A percentile compares a stretch with the other conserved stretches of the same genome.
Evolutionary conservation across 768 basidiomycete genomes (phyloP).

Genomic region (Xanthoconium purpureum): DNA sequence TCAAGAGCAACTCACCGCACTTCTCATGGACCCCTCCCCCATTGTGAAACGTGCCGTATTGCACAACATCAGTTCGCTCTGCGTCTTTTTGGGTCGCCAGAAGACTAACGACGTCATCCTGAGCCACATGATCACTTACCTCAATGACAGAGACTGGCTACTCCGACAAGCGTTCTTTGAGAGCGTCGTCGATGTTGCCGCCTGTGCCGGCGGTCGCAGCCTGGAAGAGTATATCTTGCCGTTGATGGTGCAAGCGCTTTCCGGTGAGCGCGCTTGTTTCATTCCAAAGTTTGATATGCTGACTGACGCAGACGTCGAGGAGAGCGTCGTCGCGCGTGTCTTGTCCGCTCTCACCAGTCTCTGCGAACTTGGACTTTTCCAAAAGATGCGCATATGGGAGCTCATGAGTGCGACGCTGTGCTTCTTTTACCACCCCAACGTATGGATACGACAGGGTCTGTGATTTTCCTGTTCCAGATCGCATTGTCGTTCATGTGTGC

Average conservation of each 20-base stretch:
- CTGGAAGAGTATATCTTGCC: slow-evolving; percentile 97
- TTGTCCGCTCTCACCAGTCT: slow-evolving; percentile 84
- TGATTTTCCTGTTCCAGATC: not conserved
- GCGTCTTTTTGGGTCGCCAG: slow-evolving; percentile 89
- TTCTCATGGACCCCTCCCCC: slow-evolving; percentile 86
- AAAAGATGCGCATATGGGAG: slow-evolving; percentile 97
- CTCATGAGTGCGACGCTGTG: slow-evolving; percentile 84
- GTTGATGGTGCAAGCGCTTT: slow-evolving; percentile 91
- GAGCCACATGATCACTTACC: slow-evolving; percentile 80
- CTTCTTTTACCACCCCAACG: slow-evolving; percentile 92
- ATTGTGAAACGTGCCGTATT: slow-evolving; percentile 90
- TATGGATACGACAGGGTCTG: slow-evolving; percentile 93
- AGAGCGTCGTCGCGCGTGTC: slow-evolving; percentile 89
- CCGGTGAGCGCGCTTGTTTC: slow-evolving; percentile 51
- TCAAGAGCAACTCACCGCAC: slow-evolving; percentile 81
- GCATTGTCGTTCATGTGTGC: not conserved
- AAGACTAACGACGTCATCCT: slow-evolving; percentile 93
- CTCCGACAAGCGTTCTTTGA: slow-evolving; percentile 92
- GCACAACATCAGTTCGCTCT: slow-evolving; percentile 81
- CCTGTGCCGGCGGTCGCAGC: slow-evolving; percentile 86
- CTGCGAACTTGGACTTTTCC: slow-evolving; percentile 85
- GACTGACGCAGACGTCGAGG: slow-evolving; percentile 77
- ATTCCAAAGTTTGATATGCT: not conserved
- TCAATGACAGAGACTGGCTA: slow-evolving; percentile 91
- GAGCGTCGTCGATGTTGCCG: slow-evolving; percentile 92